Percentiles rank a stretch among this genome's conserved stretches.
phyloP scores from a whole-genome alignment of 768 basidiomycete genomes.

The Thelephora aurantiotincta region DNA sequence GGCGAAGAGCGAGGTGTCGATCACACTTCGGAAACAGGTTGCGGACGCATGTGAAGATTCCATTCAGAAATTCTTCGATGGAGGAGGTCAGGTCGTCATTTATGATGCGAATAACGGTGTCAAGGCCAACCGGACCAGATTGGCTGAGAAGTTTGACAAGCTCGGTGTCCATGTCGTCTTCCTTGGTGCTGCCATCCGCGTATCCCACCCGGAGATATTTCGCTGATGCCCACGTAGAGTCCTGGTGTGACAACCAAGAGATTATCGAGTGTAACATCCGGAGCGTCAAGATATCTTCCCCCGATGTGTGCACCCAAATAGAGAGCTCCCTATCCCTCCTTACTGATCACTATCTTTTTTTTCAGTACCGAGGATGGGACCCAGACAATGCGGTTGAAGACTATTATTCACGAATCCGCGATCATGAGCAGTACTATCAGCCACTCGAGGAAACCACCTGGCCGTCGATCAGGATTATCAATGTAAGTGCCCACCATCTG shows the following conservation, averaged over 20 bases:
- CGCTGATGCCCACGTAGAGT: slow-evolving; percentile 39
- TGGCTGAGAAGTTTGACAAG: slow-evolving; percentile 79
- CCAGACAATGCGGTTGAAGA: slow-evolving; percentile 86
- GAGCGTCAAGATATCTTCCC: slow-evolving; percentile 95
- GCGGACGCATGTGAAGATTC: slow-evolving; percentile 76
- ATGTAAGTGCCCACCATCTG: slow-evolving; percentile 32
- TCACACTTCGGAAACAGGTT: slow-evolving; percentile 59
- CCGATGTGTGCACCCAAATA: slow-evolving; percentile 46
- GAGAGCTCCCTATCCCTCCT: neutral
- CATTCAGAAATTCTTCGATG: slow-evolving; percentile 79
- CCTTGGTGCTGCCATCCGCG: slow-evolving; percentile 40
- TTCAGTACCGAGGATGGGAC: slow-evolving; percentile 87
- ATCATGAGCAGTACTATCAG: slow-evolving; percentile 82
- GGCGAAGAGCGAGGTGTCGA: slow-evolving; percentile 69
- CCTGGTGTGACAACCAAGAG: slow-evolving; percentile 80
- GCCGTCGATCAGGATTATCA: slow-evolving; percentile 90
- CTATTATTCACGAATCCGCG: slow-evolving; percentile 79
- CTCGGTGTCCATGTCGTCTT: slow-evolving; percentile 86
- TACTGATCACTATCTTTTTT: neutral
- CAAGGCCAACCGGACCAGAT: slow-evolving; percentile 42
- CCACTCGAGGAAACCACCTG: slow-evolving; percentile 83
- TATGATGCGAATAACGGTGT: slow-evolving; percentile 97
- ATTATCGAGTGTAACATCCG: slow-evolving; percentile 92
- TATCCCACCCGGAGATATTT: neutral
- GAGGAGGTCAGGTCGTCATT: slow-evolving; percentile 90